Evolutionary conservation across 2,329 filamentous ascomycete species (phyloP).

Genomic region (Zalaria obscura): DNA sequence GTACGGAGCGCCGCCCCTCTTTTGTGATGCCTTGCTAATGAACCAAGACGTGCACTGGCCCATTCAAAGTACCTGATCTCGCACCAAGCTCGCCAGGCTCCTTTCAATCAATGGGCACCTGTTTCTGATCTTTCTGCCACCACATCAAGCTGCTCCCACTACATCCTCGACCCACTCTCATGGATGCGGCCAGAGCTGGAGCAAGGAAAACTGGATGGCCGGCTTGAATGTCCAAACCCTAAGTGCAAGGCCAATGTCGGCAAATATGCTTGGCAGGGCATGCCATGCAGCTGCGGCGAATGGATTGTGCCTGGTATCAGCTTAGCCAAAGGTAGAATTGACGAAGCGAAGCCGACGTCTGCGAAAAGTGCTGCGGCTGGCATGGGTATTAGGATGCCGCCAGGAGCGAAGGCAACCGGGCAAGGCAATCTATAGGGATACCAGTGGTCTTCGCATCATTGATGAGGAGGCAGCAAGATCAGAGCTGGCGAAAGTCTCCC

Average conservation of each 20-base stretch:
- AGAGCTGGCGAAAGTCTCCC: no score
- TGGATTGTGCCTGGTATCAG: conserved; percentile 91
- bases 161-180: conserved; percentile 80
- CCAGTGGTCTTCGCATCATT: no score
- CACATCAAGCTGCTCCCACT: conserved; percentile 54
- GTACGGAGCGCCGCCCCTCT: conserved; percentile 24
- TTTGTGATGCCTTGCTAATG: conserved; percentile 1
- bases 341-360: conserved; percentile 37
- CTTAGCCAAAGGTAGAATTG: conserved; percentile 67
- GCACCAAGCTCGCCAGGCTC: conserved; percentile 31
- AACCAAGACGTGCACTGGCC: conserved; percentile 41
- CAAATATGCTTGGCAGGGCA: conserved; percentile 91
- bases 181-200: conserved; percentile 92
- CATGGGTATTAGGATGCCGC: conserved; percentile 21
- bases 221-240: conserved; percentile 57
- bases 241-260: conserved; percentile 76
- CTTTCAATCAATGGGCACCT: conserved; percentile 4
- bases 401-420: conserved; percentile 4
- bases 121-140: conserved; percentile 12
- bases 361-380: conserved; percentile 5
- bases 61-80: conserved; percentile 53
- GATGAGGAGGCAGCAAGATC: no score
- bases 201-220: conserved; percentile 66
- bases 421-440: conserved; percentile 9
- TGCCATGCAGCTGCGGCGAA: conserved; percentile 77